Base-by-base conservation (phyloP, 768 basidiomycete genomes). In the Termitomyces sp. region DNA sequence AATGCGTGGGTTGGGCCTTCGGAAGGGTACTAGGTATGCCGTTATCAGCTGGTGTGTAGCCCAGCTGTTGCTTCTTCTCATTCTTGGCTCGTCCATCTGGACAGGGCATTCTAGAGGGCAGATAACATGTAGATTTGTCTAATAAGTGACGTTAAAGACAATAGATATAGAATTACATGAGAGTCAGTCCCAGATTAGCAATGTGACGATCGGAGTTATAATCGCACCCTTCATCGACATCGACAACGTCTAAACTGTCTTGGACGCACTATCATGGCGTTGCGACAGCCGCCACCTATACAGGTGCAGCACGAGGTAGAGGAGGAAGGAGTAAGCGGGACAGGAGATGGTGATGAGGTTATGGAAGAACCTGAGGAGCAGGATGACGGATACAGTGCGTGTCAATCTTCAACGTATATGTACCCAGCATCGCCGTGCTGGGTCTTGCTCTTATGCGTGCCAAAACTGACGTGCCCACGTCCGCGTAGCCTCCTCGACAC, bases 351-450 rank as follows among this genome's bases (percentile, higher is more conserved):
- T 45, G 91, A 92, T 75, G 90, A 92, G 70, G 79, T 86, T 58
- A 93, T 93, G 91, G 90, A 92, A 69, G 87, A 88, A 69, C 86
- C 85, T 75, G 90, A 92, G 66, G 86, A 88, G 68, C 84, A 87
- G 68, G 83, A 84, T 70, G 84, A 85, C 66, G 90, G 89, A 56
- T 92, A 92, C 81, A 90, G 91, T 92, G 76, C 80, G 91, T 84
- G 64, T 71, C 62, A 69, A 61, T 68, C 40, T 8, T 63, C 65
- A 52, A 63, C 64, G 55, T 59, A 66, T 57, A 57, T 65, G 42
- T 42, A 42, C 13, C 38, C 55, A 63, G 40, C 45, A 54, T 59
- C 51, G 55, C 51, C 8, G 49, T 58, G 56, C 50, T 53, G 48
- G 40, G 50, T 46, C 38, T 58, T 36, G 39, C 22, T 44, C 22